A percentile compares a stretch with the other conserved stretches of the same genome.
Conservation (phyloP, 768 basidiomycete species). For the Calocera viscosa region DNA sequence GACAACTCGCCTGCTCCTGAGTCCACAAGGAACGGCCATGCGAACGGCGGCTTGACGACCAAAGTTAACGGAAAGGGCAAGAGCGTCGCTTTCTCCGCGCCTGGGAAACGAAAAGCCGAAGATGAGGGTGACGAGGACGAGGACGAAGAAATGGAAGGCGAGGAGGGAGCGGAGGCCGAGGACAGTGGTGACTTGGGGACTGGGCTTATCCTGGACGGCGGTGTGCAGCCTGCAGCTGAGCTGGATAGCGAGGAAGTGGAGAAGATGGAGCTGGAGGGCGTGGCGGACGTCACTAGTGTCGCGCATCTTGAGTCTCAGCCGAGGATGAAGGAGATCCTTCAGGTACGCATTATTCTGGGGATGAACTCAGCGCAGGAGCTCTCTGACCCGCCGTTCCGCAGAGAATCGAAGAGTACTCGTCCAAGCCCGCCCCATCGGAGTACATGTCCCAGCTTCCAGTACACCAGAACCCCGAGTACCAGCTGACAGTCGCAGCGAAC, state of each 20-base stretch:
- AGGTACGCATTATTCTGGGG: constrained; percentile 42
- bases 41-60: too few relatives aligned
- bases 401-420: constrained; percentile 83
- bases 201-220: constrained; percentile 40
- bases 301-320: constrained; percentile 83
- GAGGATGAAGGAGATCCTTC: constrained; percentile 74
- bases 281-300: constrained; percentile 78
- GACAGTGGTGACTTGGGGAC: constrained; percentile 30
- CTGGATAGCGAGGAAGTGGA: constrained; percentile 88
- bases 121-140: constrained; percentile 41
- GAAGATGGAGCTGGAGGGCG: constrained; percentile 74
- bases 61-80: constrained; percentile 38
- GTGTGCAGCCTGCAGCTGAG: constrained; percentile 88
- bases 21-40: constrained; percentile 23
- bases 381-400: constrained; percentile 24
- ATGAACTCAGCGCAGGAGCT: not conserved
- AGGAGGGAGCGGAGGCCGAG: constrained; percentile 32
- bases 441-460: constrained; percentile 59
- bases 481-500: constrained; percentile 91
- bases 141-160: constrained; percentile 43
- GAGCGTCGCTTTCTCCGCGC: constrained; percentile 15
- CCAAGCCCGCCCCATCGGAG: constrained; percentile 64
- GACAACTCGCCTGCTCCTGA: constrained; percentile 15
- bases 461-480: constrained; percentile 89
- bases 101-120: constrained; percentile 53